Base-by-base conservation (phyloP, 2,329 filamentous ascomycete species). In the Keithomyces neogunnii region DNA sequence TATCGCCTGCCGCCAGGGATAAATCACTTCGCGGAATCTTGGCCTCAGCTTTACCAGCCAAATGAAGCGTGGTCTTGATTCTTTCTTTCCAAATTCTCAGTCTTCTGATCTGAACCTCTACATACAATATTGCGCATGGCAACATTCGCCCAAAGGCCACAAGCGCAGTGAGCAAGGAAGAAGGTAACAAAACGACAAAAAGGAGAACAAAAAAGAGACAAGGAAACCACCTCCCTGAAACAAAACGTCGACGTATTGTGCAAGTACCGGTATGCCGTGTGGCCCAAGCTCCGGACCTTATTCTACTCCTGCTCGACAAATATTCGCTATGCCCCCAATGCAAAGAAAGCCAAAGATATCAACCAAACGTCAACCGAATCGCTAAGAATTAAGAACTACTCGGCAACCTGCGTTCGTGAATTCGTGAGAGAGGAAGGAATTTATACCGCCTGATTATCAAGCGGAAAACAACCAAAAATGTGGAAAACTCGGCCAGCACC, bases 391-490 rank as follows among this genome's bases (percentile, higher is more conserved):
- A 49, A 28, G 29, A 31, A 7, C 33, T 44, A 42, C 48, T 29
- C 43, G 48, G 30, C 53, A 49, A 49, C 48, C 40, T 42, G 49
- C 44, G 47, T 54, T 60, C 64, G 61, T 66, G 59, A 61, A 56
- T 62, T 67, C 64, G 65, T 67, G 61, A 67, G 63, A 47, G 35
- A 30, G 32, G 19, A 36, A 45, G 32, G 63, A 58, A 58, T 61
- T 60, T 63, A 64, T 64, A 61, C 59, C 59, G 56, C 60, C 57
- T 54, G 54, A 57, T 57, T 51, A 52, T 61, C 53, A 54, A 39
- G 49, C 35, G 45, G 19, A n/a, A 29, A 9, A 33, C 10, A 26
- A 10, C 26, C 19, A 19, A 19, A 19, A 19, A 19, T 19, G 19
- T 40, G 47, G 38, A 31, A 8, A 40, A 19, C 5, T 29, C 10